A percentile compares a stretch with the other conserved stretches of the same genome.
Evolutionary conservation across 805 yeast genomes (phyloP).

Genomic region (Kuraishia ogatae): DNA sequence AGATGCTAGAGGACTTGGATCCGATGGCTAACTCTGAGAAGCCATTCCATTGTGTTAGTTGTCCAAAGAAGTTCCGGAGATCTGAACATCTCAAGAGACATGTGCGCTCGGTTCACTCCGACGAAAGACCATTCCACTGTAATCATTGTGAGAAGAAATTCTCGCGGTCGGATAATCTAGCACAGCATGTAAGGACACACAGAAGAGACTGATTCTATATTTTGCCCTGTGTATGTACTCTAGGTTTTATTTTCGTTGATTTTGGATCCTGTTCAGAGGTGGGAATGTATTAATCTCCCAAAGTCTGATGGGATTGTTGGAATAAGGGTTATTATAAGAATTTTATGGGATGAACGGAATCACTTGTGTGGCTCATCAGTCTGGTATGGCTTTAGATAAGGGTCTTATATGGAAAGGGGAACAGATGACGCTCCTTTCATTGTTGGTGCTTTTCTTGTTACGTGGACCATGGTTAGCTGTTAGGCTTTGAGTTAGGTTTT

Average conservation of each 20-base stretch:
- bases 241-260: not conserved
- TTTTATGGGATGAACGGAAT: not conserved
- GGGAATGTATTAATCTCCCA: not conserved
- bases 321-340: not conserved
- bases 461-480: not conserved
- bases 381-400: not conserved
- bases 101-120: slow-evolving; percentile 55
- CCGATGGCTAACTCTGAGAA: slow-evolving; percentile 16
- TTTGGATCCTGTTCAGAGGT: not conserved
- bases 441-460: not conserved
- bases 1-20: slow-evolving; percentile 5
- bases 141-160: slow-evolving; percentile 49
- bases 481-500: not conserved
- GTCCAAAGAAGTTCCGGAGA: slow-evolving; percentile 41
- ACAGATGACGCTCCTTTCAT: not conserved
- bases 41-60: slow-evolving; percentile 26
- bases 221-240: not conserved
- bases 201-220: slow-evolving; percentile 5
- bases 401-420: too few relatives aligned
- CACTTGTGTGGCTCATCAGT: not conserved
- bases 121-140: slow-evolving; percentile 53
- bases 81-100: slow-evolving; percentile 64
- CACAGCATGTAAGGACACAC: slow-evolving; percentile 55
- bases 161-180: slow-evolving; percentile 58
- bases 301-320: not conserved